Base-by-base conservation (phyloP, 352 stramenopile species). In the Pythium insidiosum region DNA sequence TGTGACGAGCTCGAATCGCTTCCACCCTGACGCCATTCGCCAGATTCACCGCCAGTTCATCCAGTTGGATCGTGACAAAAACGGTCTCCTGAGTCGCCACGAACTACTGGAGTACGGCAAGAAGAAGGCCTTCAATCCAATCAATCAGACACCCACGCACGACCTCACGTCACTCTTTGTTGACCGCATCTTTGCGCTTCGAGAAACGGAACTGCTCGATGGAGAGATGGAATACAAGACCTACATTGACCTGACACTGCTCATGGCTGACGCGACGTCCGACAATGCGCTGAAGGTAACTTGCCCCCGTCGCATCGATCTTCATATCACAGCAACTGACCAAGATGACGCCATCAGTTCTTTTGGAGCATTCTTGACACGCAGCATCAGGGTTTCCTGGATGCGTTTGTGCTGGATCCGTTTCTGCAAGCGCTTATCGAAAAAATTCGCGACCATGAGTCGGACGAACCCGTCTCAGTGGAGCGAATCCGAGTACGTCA, bases 281-380 rank as follows among this genome's bases (percentile, higher is more conserved):
- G n/a, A n/a, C n/a, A n/a, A n/a, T n/a, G n/a, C n/a, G n/a, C n/a
- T n/a, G n/a, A n/a, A n/a, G n/a, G n/a, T n/a, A n/a, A n/a, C n/a
- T n/a, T n/a, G n/a, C n/a, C n/a, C n/a, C n/a, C n/a, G n/a, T n/a
- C n/a, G n/a, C n/a, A n/a, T n/a, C n/a, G n/a, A n/a, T n/a, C n/a
- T n/a, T n/a, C n/a, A n/a, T n/a, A n/a, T n/a, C n/a, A n/a, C 23
- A n/a, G 6, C 12, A n/a, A 35, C 22, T 43, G 33, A 50, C 24
- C 9, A 18, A 39, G n/a, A 2, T 28, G n/a, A n/a, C n/a, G n/a
- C n/a, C n/a, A n/a, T n/a, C n/a, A 87, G 74, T 84, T 84, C 45
- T 75, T 84, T 38, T 87, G 72, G 67, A 60, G 43, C 18, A 58
- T 83, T n/a, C 61, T 87, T 7, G 72, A 87, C 42, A 63, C 82